A percentile compares a stretch with the other conserved stretches of the same genome.
Conservation (phyloP, 768 basidiomycete genomes). For the Kwoniella dejecticola region DNA sequence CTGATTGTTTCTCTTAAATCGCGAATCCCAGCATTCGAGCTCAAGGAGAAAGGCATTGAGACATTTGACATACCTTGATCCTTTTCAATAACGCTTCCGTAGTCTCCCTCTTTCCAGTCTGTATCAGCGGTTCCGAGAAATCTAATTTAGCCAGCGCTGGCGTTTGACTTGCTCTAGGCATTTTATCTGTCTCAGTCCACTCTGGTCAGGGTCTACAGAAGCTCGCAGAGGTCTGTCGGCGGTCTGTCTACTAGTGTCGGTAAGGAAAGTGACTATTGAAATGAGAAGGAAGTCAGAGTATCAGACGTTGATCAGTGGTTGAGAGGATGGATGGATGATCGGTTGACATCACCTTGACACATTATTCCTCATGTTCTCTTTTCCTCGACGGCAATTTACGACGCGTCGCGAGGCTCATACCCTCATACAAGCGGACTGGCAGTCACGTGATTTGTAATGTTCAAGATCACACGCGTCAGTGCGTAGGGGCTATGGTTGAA, state of each 20-base stretch:
- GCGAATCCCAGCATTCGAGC: no score
- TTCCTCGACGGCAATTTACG: not conserved
- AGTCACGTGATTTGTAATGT: constrained; percentile 14
- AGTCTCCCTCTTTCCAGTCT: constrained; percentile 65
- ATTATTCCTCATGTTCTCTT: constrained; percentile 5
- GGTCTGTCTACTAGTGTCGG: not conserved
- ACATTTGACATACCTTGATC: constrained; percentile 61
- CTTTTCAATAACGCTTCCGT: constrained; percentile 85
- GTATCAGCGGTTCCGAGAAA: constrained; percentile 80
- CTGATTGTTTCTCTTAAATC: no score
- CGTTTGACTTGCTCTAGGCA: constrained; percentile 6
- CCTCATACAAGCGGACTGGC: not conserved
- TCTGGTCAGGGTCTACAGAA: no score
- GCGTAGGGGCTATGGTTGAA: no score
- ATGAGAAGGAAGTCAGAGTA: constrained; percentile 5
- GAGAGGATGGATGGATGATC: not conserved
- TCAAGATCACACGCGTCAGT: not conserved
- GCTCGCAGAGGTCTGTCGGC: not conserved
- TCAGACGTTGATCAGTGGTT: no score
- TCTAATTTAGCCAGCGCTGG: constrained; percentile 49
- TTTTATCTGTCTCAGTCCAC: not conserved
- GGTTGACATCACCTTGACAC: constrained; percentile 21
- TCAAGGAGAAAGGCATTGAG: not conserved
- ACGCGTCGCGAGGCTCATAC: constrained; percentile 19
- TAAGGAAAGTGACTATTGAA: not conserved